Evolutionary conservation across 495 filamentous ascomycete species (phyloP).

Genomic region (Parathielavia hyrcaniae): DNA sequence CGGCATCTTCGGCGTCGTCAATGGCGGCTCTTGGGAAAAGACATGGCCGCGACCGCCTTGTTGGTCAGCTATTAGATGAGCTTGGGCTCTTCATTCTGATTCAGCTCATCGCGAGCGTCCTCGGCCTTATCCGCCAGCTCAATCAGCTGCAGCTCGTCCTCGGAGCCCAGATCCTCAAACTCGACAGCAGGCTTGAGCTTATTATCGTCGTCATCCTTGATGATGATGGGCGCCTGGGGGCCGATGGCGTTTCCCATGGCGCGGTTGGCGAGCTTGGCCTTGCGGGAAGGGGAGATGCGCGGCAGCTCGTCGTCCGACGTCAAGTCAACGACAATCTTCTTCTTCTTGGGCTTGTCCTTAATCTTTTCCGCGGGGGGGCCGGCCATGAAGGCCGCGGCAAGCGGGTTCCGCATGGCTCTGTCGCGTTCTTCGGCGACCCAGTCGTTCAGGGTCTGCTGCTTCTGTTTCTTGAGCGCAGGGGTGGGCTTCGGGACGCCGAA

Average conservation of each 20-base stretch:
- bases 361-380: not conserved
- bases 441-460: not conserved
- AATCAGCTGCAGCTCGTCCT: conserved; percentile 3
- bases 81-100: not conserved
- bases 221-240: not conserved
- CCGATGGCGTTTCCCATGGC: not conserved
- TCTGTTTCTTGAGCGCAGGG: no score
- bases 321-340: conserved; percentile 8
- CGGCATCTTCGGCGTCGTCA: not conserved
- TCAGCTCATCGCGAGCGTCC: not conserved
- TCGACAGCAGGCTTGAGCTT: not conserved
- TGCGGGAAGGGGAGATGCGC: not conserved
- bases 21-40: not conserved
- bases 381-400: conserved; percentile 2
- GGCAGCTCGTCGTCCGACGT: not conserved
- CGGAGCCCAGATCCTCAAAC: conserved; percentile 1
- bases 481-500: no score
- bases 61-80: not conserved
- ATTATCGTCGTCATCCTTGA: not conserved
- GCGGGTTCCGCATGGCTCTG: not conserved
- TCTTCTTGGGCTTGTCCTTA: not conserved
- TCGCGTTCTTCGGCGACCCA: not conserved
- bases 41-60: not conserved
- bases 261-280: not conserved
- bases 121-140: conserved; percentile 1